These are phyloP conservation scores for Ocimum tenuiflorum DNA, from an alignment of 257 asterid genomes.

Conservation along the genomic window DNA sequence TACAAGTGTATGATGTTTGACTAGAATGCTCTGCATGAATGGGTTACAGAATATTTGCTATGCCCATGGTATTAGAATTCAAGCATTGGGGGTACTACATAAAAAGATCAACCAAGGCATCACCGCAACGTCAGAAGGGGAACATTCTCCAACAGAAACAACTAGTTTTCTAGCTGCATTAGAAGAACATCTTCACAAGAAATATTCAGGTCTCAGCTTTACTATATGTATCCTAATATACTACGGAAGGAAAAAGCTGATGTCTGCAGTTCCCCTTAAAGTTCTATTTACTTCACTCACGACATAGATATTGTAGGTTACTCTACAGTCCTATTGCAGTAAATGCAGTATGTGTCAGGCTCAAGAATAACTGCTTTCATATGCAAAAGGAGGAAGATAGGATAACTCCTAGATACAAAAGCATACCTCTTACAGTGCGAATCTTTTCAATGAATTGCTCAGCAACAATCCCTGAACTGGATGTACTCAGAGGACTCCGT, in stretches of 20 bases:
- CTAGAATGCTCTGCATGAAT: not conserved
- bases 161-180: not conserved
- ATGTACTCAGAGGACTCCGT: conserved; percentile 49
- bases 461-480: conserved; percentile 79
- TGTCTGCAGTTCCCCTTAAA: not conserved
- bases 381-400: not conserved
- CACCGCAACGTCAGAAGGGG: not conserved
- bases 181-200: not conserved
- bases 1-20: not conserved
- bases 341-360: not conserved
- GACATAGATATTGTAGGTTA: not conserved
- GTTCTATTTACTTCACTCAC: not conserved
- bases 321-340: conserved; percentile 5
- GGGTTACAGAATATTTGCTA: not conserved
- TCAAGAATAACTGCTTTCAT: conserved; percentile 4
- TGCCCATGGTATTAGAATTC: not conserved
- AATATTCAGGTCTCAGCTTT: not conserved
- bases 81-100: not conserved
- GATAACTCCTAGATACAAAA: not conserved
- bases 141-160: not conserved
- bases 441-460: conserved; percentile 85
- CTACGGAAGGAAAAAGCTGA: not conserved
- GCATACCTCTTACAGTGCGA: conserved; percentile 69
- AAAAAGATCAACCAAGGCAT: not conserved
- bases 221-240: not conserved